A percentile compares a stretch with the other conserved stretches of the same genome.
Evolutionary conservation across 2,329 filamentous ascomycete genomes (phyloP).

Genomic region (Ophiostoma novo-ulmi): DNA sequence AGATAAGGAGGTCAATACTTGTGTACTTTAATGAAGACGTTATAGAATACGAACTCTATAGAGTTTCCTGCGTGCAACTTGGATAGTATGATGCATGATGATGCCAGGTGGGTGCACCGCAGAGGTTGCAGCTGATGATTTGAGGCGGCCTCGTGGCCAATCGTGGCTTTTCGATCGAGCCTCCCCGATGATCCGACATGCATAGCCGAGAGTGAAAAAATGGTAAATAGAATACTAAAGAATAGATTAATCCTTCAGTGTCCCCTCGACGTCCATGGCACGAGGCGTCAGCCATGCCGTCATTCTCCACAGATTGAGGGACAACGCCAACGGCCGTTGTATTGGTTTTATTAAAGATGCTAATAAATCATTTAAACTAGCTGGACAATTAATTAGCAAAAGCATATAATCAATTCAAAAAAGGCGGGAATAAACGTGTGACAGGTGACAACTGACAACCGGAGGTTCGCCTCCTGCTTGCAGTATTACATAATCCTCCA

Average conservation of each 20-base stretch:
- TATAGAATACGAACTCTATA: too few relatives aligned
- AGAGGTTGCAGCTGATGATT: not conserved
- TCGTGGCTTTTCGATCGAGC: not conserved
- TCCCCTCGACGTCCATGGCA: not conserved
- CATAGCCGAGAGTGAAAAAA: not conserved
- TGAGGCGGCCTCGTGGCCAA: not conserved
- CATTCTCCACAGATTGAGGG: constrained; percentile 1
- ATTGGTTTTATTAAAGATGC: too few relatives aligned
- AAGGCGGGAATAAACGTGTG: not conserved
- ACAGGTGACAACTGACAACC: not conserved
- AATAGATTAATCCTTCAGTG: not conserved
- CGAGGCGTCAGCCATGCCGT: constrained; percentile 2
- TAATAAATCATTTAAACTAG: not conserved
- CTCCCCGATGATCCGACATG: not conserved
- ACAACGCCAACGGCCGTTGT: not conserved
- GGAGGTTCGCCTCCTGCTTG: not conserved
- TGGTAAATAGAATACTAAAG: not conserved
- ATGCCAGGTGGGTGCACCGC: not conserved
- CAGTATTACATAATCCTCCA: not conserved
- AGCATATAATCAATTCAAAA: not conserved
- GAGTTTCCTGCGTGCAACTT: not conserved
- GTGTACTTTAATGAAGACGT: not conserved
- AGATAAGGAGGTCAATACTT: not conserved
- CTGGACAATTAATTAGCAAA: not conserved
- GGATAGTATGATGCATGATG: not conserved